Evolutionary conservation across 2,329 filamentous ascomycete species (phyloP).

Genomic region (Penicillium verrucosum): DNA sequence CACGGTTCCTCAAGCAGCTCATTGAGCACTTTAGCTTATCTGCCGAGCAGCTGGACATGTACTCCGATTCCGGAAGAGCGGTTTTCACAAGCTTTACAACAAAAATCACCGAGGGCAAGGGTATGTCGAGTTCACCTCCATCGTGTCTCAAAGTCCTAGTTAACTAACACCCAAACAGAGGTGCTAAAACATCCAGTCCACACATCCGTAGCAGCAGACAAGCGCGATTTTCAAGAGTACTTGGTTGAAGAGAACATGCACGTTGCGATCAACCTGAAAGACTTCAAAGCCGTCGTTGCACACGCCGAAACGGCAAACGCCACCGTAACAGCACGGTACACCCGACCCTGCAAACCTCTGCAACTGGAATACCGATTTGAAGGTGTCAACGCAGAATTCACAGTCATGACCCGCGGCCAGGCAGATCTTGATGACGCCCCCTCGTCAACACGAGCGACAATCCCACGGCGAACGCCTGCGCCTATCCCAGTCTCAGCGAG

Average conservation of each 20-base stretch:
- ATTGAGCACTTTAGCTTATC: slow-evolving; percentile 63
- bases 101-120: slow-evolving; percentile 60
- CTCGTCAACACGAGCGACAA: slow-evolving; percentile 40
- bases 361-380: slow-evolving; percentile 58
- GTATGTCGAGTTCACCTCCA: slow-evolving; percentile 28
- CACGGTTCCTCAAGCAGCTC: slow-evolving; percentile 57
- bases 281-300: slow-evolving; percentile 62
- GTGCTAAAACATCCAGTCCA: slow-evolving; percentile 63
- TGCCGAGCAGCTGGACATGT: slow-evolving; percentile 63
- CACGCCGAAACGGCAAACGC: slow-evolving; percentile 60
- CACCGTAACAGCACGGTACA: slow-evolving; percentile 57
- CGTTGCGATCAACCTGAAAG: slow-evolving; percentile 62
- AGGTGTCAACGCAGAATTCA: slow-evolving; percentile 59
- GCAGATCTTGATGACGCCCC: slow-evolving; percentile 39
- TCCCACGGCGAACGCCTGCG: slow-evolving; percentile 37
- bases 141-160: neutral
- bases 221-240: slow-evolving; percentile 60
- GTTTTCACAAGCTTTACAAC: slow-evolving; percentile 66
- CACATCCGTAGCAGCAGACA: slow-evolving; percentile 61
- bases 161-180: slow-evolving; percentile 41
- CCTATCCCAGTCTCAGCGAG: slow-evolving; percentile 22
- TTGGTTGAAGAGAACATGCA: slow-evolving; percentile 58
- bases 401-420: slow-evolving; percentile 63
- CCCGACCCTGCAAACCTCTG: slow-evolving; percentile 57
- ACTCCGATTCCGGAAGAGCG: slow-evolving; percentile 55